phyloP scores from a whole-genome alignment of 139 green algal genomes.

The Coccomyxa sp. region DNA sequence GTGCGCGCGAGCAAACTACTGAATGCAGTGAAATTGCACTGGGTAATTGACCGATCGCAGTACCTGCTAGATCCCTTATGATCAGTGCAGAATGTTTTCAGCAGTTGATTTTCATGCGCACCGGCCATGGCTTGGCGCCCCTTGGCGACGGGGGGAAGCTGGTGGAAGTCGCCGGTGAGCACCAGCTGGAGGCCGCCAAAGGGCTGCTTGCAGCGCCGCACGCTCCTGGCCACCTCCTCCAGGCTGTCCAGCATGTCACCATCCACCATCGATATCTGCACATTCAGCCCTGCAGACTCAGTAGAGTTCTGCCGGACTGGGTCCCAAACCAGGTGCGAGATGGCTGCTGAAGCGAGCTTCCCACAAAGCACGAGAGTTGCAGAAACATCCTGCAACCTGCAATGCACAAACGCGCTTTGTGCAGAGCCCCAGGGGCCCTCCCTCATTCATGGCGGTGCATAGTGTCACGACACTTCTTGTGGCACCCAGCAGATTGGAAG shows the following conservation, averaged over 20 bases:
- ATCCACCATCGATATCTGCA: slow-evolving; percentile 56
- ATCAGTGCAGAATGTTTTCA: neutral
- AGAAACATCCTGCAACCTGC: no score
- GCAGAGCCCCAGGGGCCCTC: no score
- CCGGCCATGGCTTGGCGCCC: slow-evolving; percentile 6
- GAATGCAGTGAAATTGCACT: no score
- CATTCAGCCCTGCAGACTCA: neutral
- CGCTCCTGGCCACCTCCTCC: slow-evolving; percentile 28
- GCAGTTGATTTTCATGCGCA: neutral
- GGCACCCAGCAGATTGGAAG: no score
- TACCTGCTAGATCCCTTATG: neutral
- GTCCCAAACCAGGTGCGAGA: neutral
- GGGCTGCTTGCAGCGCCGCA: slow-evolving; percentile 23
- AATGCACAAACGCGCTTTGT: no score
- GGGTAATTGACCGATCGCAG: no score
- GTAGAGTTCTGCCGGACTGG: neutral
- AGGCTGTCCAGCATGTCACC: slow-evolving; percentile 44
- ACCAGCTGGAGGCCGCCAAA: slow-evolving; percentile 74
- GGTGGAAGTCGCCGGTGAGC: slow-evolving; percentile 65
- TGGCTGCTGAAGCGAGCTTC: neutral
- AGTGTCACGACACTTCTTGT: no score
- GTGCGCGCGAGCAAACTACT: no score
- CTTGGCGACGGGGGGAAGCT: slow-evolving; percentile 62
- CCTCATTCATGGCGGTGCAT: no score
- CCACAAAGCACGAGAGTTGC: no score